Percentiles rank a stretch among this genome's conserved stretches.
These are phyloP conservation scores for Fusarium verticillioides DNA, from an alignment of 2,329 filamentous ascomycete species.

Conservation along the genomic window DNA sequence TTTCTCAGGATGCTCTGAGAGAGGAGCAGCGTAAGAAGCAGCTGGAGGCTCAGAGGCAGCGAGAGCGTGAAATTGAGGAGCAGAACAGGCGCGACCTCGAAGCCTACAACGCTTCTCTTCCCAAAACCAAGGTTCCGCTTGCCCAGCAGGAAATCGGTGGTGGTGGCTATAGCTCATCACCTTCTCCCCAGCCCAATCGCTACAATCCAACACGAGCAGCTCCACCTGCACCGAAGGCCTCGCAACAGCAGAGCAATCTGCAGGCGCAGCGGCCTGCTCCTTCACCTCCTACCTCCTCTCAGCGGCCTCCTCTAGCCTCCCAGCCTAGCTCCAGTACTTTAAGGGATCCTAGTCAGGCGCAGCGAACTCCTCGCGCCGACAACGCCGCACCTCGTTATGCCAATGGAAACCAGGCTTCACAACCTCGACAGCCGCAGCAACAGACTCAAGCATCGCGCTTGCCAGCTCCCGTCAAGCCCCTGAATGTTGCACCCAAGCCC, in stretches of 20 bases:
- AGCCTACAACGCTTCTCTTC: constrained; percentile 89
- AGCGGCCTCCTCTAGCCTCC: constrained; percentile 59
- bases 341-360: constrained; percentile 55
- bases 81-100: constrained; percentile 80
- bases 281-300: constrained; percentile 62
- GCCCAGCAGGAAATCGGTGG: constrained; percentile 88
- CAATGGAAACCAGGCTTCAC: constrained; percentile 64
- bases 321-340: constrained; percentile 62
- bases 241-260: constrained; percentile 64
- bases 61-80: constrained; percentile 67
- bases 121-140: constrained; percentile 80
- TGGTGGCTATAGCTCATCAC: constrained; percentile 61
- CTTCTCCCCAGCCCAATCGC: constrained; percentile 65
- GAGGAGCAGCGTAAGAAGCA: constrained; percentile 72
- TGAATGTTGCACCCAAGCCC: constrained; percentile 80
- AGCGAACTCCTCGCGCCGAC: constrained; percentile 58
- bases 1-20: constrained; percentile 60
- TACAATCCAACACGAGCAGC: constrained; percentile 90
- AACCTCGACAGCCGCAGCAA: constrained; percentile 58
- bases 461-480: constrained; percentile 77
- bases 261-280: constrained; percentile 85
- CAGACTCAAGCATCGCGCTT: constrained; percentile 61
- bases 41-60: constrained; percentile 66
- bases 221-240: constrained; percentile 77
- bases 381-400: constrained; percentile 67